A percentile compares a stretch with the other conserved stretches of the same genome.
Conservation (phyloP, 2,329 filamentous ascomycete species). For the Colletotrichum destructivum region DNA sequence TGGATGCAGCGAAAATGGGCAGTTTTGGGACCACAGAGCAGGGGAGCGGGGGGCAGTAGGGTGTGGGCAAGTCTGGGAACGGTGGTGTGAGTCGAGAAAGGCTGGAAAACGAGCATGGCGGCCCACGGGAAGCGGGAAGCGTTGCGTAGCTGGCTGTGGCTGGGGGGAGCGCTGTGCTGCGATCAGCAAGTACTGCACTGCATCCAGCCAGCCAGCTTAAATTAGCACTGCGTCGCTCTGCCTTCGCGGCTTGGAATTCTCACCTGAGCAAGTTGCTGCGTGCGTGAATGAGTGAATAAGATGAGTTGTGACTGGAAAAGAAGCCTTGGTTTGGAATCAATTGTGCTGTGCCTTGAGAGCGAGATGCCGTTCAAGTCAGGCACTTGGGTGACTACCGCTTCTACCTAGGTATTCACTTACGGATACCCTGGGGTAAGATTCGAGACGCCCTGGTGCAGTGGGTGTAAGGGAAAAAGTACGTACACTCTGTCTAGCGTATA, state of each 20-base stretch:
- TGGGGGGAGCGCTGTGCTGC: not conserved
- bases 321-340: not conserved
- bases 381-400: not conserved
- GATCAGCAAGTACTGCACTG: not conserved
- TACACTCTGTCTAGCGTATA: not conserved
- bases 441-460: not conserved
- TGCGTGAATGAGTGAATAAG: not conserved
- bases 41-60: slow-evolving; percentile 29
- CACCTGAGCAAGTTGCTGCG: not conserved
- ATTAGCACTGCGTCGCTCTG: too few relatives aligned
- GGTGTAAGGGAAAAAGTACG: slow-evolving; percentile 10
- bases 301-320: not conserved
- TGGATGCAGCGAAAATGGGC: slow-evolving; percentile 34
- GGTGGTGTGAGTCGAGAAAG: slow-evolving; percentile 8
- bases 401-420: not conserved
- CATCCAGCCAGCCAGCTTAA: not conserved
- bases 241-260: too few relatives aligned
- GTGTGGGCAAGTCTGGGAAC: slow-evolving; percentile 25
- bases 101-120: not conserved
- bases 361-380: not conserved
- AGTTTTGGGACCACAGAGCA: slow-evolving; percentile 29
- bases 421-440: not conserved
- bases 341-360: not conserved
- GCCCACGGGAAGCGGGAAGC: slow-evolving; percentile 6
- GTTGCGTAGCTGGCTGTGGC: slow-evolving; percentile 34